Evolutionary conservation across 2,329 filamentous ascomycete genomes (phyloP).

Genomic region (Metarhizium robertsii): DNA sequence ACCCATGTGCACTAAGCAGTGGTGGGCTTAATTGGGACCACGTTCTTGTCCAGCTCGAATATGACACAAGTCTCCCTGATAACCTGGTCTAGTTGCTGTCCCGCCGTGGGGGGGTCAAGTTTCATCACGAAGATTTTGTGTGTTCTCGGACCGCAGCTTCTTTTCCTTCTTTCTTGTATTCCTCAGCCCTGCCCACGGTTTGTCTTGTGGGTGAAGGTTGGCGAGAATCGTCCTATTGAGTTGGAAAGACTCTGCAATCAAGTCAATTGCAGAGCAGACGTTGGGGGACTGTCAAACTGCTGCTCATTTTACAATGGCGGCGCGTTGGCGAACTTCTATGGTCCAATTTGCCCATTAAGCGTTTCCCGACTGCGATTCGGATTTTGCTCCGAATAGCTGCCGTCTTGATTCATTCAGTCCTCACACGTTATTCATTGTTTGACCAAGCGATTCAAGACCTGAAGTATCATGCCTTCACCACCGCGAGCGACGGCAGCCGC

Average conservation of each 20-base stretch:
- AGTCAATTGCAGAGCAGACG: background rate
- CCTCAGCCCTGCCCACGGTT: background rate
- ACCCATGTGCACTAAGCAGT: background rate
- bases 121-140: background rate
- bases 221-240: too few species aligned
- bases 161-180: background rate
- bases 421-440: background rate
- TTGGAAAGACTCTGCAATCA: background rate
- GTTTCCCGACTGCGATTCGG: background rate
- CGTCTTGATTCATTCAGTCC: too few species aligned
- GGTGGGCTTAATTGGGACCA: background rate
- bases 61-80: background rate
- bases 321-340: background rate
- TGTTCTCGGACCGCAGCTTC: background rate
- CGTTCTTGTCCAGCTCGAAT: background rate
- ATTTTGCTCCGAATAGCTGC: background rate
- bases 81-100: background rate
- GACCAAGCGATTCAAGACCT: background rate
- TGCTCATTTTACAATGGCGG: background rate
- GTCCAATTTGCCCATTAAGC: background rate
- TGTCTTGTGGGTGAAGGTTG: background rate
- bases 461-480: background rate
- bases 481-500: background rate
- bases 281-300: background rate
- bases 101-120: background rate